These are phyloP conservation scores for Pelargonium cotyledonis DNA, from an alignment of 441 rosid genomes.

Conservation along the genomic window DNA sequence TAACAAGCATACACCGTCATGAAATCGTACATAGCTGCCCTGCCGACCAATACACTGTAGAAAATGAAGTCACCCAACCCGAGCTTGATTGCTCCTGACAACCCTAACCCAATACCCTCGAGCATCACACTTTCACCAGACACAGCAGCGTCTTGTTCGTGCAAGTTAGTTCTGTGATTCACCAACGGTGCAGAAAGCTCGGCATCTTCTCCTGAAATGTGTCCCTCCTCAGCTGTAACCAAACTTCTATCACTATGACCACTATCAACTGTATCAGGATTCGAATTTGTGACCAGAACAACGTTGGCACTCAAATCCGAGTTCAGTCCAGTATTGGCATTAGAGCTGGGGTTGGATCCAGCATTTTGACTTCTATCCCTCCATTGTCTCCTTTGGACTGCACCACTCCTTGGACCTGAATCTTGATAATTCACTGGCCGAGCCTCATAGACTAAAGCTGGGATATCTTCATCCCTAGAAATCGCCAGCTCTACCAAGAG, in stretches of 20 bases:
- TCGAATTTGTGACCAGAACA: constrained; percentile 18
- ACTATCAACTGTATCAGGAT: constrained; percentile 13
- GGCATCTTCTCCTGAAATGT: constrained; percentile 26
- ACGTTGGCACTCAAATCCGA: constrained; percentile 14
- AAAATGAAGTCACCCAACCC: constrained; percentile 89
- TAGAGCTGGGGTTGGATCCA: constrained; percentile 21
- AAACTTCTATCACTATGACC: constrained; percentile 22
- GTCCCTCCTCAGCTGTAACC: constrained; percentile 38
- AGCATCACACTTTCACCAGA: constrained; percentile 40
- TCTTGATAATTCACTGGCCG: constrained; percentile 56
- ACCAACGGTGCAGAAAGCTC: constrained; percentile 62
- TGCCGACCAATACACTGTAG: constrained; percentile 85
- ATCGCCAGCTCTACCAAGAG: constrained; percentile 90
- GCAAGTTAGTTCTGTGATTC: constrained; percentile 31
- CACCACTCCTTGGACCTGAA: constrained; percentile 24
- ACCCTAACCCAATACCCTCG: constrained; percentile 80
- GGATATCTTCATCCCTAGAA: constrained; percentile 91
- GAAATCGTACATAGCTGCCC: constrained; percentile 86
- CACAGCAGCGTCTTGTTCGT: constrained; percentile 20
- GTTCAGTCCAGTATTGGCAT: constrained; percentile 12
- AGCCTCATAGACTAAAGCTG: constrained; percentile 84
- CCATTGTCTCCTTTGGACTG: constrained; percentile 61
- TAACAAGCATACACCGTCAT: constrained; percentile 92
- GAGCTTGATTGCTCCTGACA: constrained; percentile 80
- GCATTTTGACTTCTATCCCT: constrained; percentile 41